Evolutionary conservation across 169 alveolate genomes (phyloP).

Genomic region (Toxoplasma gondii): DNA sequence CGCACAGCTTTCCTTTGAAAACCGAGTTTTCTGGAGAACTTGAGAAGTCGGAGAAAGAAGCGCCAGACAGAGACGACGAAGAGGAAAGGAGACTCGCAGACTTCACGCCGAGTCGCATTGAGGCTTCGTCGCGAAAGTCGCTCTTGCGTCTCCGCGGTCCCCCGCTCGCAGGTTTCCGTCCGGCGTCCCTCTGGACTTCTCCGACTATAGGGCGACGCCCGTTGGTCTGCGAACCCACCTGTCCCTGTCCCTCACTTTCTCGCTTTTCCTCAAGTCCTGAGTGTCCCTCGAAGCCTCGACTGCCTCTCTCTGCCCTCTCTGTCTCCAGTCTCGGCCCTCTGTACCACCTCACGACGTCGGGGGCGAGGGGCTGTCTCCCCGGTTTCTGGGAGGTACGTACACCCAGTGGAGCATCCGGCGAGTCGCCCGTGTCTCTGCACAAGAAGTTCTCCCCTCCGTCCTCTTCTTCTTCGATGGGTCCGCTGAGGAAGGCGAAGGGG

Average conservation of each 20-base stretch:
- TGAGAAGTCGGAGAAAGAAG: neutral
- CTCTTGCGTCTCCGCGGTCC: neutral
- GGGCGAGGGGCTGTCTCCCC: neutral
- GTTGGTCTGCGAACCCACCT: too few species aligned
- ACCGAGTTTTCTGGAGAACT: neutral
- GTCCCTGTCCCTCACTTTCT: too few species aligned
- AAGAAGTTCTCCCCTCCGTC: neutral
- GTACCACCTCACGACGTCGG: neutral
- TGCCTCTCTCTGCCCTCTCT: too few species aligned
- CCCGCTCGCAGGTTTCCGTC: neutral
- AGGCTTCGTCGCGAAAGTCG: neutral
- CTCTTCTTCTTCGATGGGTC: neutral
- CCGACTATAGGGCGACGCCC: neutral
- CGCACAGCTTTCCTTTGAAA: conserved; percentile 74
- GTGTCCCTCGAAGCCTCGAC: too few species aligned
- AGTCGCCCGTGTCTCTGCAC: too few species aligned
- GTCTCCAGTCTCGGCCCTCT: neutral
- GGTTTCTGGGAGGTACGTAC: neutral
- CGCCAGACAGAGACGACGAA: neutral
- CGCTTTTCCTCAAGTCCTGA: too few species aligned
- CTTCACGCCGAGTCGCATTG: neutral
- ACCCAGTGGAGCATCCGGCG: neutral
- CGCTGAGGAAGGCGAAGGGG: conserved; percentile 77
- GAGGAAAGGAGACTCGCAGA: neutral
- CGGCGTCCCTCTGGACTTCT: neutral